Base-by-base conservation (phyloP, 2,329 filamentous ascomycete species). In the Colletotrichum trifolii region DNA sequence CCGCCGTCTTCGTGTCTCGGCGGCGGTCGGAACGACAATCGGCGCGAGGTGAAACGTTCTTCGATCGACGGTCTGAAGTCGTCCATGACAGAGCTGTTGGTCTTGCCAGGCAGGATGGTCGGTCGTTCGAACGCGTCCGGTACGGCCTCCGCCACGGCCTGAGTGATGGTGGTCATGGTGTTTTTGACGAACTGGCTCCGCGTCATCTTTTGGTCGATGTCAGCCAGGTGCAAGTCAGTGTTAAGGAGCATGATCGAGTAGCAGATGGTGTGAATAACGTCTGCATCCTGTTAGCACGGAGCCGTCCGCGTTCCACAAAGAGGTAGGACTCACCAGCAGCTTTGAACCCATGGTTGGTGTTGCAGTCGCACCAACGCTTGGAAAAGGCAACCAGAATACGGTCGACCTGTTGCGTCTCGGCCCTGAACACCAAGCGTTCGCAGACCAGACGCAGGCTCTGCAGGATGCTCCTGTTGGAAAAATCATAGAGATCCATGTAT, bases 151-250 rank as follows among this genome's bases (percentile, higher is more conserved):
- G 85, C 82, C 9, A 94, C 85, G 11, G 92, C 89, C 53, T 93
- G 89, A 64, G 87, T 88, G 67, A 99, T 92, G 0, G 95, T 97
- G 1, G 92, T 91, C 83, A 98, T 90, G 5, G 96, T 97, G 74
- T 99, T 99, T 78, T 96, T 97, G 74, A 99, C 87, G 73, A 98
- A 99, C 73, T 98, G 95, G 68, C 86, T 90, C 60, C 92, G 89
- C 1, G 95, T 98, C 96, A 99, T 99, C 81, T 97, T 97, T 71
- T 92, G 89, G 67, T 97, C 94, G 71, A 98, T 97, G 74, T 98
- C 94, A 64, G 95, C 96, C 73, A 98, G 78, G 73, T 99, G 95
- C 60, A 99, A 83, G 80, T 99, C 96, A 39, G 96, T 99, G 73
- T 99, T 99, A 68, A 99, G 85, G 10, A 99, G 85, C 73, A 99